Evolutionary conservation across 2,329 filamentous ascomycete species (phyloP).

Genomic region (Rhexocercosporidium sp.): DNA sequence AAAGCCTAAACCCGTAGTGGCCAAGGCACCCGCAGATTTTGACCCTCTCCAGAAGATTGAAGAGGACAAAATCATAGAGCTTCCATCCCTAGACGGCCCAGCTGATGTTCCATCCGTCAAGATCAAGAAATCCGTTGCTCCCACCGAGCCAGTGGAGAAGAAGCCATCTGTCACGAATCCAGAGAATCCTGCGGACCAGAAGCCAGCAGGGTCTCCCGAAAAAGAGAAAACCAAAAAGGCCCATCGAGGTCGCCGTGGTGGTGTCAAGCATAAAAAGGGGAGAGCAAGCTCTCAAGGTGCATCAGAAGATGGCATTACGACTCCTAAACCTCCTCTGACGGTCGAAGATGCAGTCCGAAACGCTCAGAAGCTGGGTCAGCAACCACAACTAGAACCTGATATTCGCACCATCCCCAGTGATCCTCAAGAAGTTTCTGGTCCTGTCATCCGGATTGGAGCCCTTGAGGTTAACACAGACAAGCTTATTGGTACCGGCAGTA

Average conservation of each 20-base stretch:
- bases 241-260: conserved; percentile 74
- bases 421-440: conserved; percentile 63
- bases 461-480: conserved; percentile 68
- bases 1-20: not conserved
- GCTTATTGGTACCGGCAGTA: conserved; percentile 80
- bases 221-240: conserved; percentile 64
- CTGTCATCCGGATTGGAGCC: conserved; percentile 65
- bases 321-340: conserved; percentile 42
- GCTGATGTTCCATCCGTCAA: conserved; percentile 6
- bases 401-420: conserved; percentile 62
- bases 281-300: conserved; percentile 51
- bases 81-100: conserved; percentile 13
- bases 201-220: conserved; percentile 47
- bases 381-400: conserved; percentile 63
- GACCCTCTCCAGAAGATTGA: conserved; percentile 14
- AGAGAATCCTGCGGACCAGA: conserved; percentile 33
- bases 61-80: conserved; percentile 21
- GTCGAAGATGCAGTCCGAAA: conserved; percentile 66
- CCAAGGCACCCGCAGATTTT: conserved; percentile 1
- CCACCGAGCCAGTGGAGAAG: not conserved
- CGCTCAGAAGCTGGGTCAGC: conserved; percentile 61
- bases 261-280: conserved; percentile 67
- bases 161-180: not conserved
- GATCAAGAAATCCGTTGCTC: not conserved
- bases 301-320: conserved; percentile 19